phyloP scores from a whole-genome alignment of 1,284 basidiomycete genomes.

The Erythrobasidium hasegawianum region DNA sequence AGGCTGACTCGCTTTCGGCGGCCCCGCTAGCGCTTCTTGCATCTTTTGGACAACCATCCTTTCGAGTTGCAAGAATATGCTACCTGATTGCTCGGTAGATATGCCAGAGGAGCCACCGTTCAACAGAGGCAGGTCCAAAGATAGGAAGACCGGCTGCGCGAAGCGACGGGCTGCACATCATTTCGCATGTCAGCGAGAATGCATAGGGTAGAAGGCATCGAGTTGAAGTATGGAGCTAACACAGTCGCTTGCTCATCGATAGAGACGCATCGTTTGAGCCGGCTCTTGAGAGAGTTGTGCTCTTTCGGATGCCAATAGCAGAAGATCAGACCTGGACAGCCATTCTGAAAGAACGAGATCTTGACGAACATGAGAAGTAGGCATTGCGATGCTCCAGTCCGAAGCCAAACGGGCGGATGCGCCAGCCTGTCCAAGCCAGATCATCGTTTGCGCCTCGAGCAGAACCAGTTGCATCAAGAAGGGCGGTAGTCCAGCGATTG shows the following conservation, averaged over 20 bases:
- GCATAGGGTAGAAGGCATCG: neutral
- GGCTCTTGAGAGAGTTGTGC: conserved; percentile 16
- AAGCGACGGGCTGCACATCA: conserved; percentile 21
- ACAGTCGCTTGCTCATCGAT: conserved; percentile 28
- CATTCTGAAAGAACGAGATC: neutral
- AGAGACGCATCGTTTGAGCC: conserved; percentile 16
- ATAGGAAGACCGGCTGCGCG: conserved; percentile 24
- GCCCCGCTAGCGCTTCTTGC: conserved; percentile 11
- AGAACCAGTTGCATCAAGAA: conserved; percentile 24
- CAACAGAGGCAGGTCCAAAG: conserved; percentile 20
- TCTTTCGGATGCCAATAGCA: neutral
- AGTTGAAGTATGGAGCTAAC: neutral
- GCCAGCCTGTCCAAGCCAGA: conserved; percentile 25
- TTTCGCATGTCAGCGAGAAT: neutral
- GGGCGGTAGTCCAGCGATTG: conserved; percentile 18
- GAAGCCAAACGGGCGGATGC: conserved; percentile 9
- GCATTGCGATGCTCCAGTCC: conserved; percentile 33
- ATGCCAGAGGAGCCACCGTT: conserved; percentile 11
- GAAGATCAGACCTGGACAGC: conserved; percentile 1
- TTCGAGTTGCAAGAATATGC: conserved; percentile 18
- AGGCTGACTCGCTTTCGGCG: too few relatives aligned
- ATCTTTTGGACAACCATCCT: conserved; percentile 20
- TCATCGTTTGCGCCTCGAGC: conserved; percentile 14
- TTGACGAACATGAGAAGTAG: neutral
- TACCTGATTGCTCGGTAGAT: conserved; percentile 9